Evolutionary conservation across 108 stramenopile genomes (phyloP).

Genomic region (Discostella pseudostelligera): DNA sequence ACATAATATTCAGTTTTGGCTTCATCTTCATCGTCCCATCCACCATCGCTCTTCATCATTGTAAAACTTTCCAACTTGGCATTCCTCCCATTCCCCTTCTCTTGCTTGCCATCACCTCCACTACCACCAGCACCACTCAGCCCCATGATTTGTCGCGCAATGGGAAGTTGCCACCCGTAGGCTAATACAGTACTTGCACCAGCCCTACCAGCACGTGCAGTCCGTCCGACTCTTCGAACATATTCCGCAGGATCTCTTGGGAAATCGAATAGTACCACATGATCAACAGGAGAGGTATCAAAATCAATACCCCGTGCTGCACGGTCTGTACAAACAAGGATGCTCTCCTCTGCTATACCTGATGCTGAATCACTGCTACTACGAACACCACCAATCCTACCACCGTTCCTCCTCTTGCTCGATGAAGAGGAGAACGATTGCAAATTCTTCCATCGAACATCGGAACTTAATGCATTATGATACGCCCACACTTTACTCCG

Average conservation of each 20-base stretch:
- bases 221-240: conserved; percentile 88
- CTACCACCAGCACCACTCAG: conserved; percentile 11
- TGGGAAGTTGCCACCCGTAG: conserved; percentile 86
- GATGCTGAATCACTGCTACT: conserved; percentile 29
- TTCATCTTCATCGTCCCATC: conserved; percentile 27
- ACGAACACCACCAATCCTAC: not conserved
- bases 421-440: conserved; percentile 40
- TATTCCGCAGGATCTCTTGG: conserved; percentile 94
- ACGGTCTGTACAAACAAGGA: conserved; percentile 95
- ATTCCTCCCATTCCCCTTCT: conserved; percentile 19
- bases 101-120: conserved; percentile 2
- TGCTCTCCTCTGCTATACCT: conserved; percentile 10
- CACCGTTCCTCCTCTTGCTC: conserved; percentile 8
- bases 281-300: conserved; percentile 73
- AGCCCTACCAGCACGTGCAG: conserved; percentile 87
- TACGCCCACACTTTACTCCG: conserved; percentile 54
- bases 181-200: conserved; percentile 87
- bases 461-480: conserved; percentile 87
- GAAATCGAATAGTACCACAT: conserved; percentile 94
- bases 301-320: conserved; percentile 92
- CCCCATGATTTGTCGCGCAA: conserved; percentile 77
- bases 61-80: conserved; percentile 36
- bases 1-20: conserved; percentile 25
- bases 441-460: conserved; percentile 62
- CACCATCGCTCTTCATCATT: conserved; percentile 37